Conservation (phyloP, 2,329 filamentous ascomycete genomes). For the Colletotrichum salicis region DNA sequence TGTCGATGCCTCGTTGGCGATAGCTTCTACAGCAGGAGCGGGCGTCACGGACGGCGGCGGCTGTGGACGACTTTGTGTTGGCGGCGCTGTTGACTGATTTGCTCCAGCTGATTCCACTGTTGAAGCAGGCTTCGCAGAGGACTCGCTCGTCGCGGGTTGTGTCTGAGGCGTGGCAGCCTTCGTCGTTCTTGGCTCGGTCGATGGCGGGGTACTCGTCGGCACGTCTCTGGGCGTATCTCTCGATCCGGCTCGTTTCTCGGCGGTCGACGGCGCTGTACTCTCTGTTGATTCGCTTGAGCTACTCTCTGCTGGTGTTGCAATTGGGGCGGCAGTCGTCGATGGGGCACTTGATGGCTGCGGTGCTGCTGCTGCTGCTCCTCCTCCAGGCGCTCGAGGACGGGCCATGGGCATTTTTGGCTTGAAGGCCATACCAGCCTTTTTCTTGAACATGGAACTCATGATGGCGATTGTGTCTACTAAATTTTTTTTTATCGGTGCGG, state of each 20-base stretch:
- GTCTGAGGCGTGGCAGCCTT: neutral
- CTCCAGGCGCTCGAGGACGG: conserved; percentile 60
- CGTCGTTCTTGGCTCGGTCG: neutral
- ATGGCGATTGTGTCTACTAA: conserved; percentile 41
- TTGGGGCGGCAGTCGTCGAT: conserved; percentile 16
- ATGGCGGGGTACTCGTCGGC: conserved; percentile 28
- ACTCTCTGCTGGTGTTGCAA: conserved; percentile 9
- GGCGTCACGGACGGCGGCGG: neutral
- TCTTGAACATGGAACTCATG: conserved; percentile 77
- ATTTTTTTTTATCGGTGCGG: conserved; percentile 4
- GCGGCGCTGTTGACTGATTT: neutral
- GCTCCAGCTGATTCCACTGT: neutral
- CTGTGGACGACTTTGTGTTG: neutral
- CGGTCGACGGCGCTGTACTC: neutral
- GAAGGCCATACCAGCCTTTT: conserved; percentile 70
- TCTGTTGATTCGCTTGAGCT: neutral
- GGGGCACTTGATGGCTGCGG: conserved; percentile 46
- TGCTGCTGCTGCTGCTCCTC: conserved; percentile 44
- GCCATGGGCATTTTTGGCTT: conserved; percentile 74
- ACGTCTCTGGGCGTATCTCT: neutral
- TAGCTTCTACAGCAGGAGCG: neutral
- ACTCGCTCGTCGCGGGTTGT: neutral
- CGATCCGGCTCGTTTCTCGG: neutral
- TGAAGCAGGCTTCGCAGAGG: neutral
- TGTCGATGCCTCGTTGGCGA: conserved; percentile 2